Evolutionary conservation across 495 filamentous ascomycete species (phyloP), one percentile per base, ranked within the genome.

Genomic region (Penicillium coprophilum): DNA sequence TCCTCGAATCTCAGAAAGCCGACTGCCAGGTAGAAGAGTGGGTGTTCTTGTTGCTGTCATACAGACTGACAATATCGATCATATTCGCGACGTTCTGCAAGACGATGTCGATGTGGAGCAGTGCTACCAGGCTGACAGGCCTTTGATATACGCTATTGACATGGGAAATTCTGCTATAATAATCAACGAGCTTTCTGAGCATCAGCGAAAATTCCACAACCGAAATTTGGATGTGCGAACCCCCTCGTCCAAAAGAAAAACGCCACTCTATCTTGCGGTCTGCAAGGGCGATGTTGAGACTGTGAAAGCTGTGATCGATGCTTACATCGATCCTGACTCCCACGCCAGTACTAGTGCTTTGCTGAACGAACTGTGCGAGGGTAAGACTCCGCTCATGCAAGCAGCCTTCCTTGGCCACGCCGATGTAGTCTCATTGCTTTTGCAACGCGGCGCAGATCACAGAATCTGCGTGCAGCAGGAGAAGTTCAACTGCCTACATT

Each of bases 381-480:
- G 21, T 8, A 51, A 39, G 20, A 51, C 48, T 36, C 30, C 48
- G 20, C 48, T 51, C 30, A 51, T 51, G 48, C 31, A 38, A 39
- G 48, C 48, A 0, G 48, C 48, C n/a, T 51, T 21, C 19, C 17
- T 20, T 15, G 48, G 48, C 8, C 32, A 51, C 21, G 32, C 36
- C 6, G 32, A 7, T 40, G 32, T 51, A 2, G 20, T 51, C 23
- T 51, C 48, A 21, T 17, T 20, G 6, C 48, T 51, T 24, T 9
- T 38, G 4, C 17, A 13, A n/a, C 6, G 20, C 9, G 39, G 39
- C 10, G 39, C 39, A 9, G 17, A 43, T 15, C 39, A 43, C 20
- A 21, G 8, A 39, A 51, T 51, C 32, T 51, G 48, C 19, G 23
- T 13, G 20, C 24, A 38, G 17, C 13, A 7, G 36, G 8, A 50